A percentile compares a stretch with the other conserved stretches of the same genome.
Evolutionary conservation across 2,329 filamentous ascomycete species (phyloP).

Genomic region (Mycosphaerella sp.): DNA sequence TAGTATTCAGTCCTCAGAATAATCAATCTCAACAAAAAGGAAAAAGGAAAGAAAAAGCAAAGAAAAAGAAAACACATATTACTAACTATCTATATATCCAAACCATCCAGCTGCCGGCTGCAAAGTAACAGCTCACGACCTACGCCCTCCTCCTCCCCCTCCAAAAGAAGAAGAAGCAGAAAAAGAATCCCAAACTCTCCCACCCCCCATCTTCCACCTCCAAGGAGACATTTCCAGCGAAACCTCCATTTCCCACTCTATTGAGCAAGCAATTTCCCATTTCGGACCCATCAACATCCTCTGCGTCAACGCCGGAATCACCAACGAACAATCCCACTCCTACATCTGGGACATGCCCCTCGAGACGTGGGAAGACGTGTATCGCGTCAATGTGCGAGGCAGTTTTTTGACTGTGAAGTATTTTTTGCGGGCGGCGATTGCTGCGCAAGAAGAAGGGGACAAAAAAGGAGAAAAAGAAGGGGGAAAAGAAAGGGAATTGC

Average conservation of each 20-base stretch:
- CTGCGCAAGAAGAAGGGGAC: constrained; percentile 32
- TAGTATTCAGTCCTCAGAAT: constrained; percentile 17
- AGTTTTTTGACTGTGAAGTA: constrained; percentile 53
- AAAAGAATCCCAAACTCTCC: no score
- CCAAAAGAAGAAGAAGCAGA: constrained; percentile 5
- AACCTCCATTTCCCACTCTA: constrained; percentile 35
- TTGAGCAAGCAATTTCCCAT: constrained; percentile 39
- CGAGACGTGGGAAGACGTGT: constrained; percentile 48
- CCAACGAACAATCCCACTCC: constrained; percentile 44
- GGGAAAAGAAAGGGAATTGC: constrained; percentile 33
- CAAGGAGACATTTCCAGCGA: constrained; percentile 47
- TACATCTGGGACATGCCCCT: constrained; percentile 49
- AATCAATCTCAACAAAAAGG: neutral
- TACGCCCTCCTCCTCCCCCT: constrained; percentile 30
- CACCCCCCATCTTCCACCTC: constrained; percentile 35
- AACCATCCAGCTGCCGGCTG: constrained; percentile 44
- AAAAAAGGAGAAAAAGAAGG: constrained; percentile 33
- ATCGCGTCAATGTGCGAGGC: constrained; percentile 46
- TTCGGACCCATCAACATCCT: constrained; percentile 50
- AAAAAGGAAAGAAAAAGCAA: no score
- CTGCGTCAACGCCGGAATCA: constrained; percentile 49
- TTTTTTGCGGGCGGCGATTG: constrained; percentile 43
- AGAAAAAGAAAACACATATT: neutral
- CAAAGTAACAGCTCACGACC: constrained; percentile 50
- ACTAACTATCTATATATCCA: neutral